Base-by-base conservation (phyloP, 1,284 basidiomycete species). In the Trametes versicolor region DNA sequence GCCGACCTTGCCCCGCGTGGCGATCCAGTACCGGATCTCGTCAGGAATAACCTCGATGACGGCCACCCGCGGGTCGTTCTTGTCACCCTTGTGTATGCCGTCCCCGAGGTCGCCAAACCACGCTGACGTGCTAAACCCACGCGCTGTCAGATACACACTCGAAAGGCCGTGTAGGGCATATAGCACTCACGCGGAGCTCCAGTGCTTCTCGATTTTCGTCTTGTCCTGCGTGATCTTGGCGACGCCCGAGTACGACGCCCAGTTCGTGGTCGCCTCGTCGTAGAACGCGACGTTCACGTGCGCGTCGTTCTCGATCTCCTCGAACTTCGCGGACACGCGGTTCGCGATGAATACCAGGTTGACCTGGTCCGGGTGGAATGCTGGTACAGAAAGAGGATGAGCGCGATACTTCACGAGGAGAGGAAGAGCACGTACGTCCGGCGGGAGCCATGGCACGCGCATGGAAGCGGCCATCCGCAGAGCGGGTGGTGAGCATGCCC, bases 41-140 rank as follows among this genome's bases (percentile, higher is more conserved):
- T 90, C 84, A 0, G 96, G 94, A 57, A 91, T 77, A 50, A 98
- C 88, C 75, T 96, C 88, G 70, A 98, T 92, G 45, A 95, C 75
- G 1, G 89, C 85, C 4, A 98, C 87, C 32, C 96, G 87, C 0
- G 95, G 94, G 70, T 98, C 96, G 63, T 86, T 82, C 60, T 85
- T 84, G 73, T 92, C 87, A 37, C 96, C 96, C 67, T 89, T 93
- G 77, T 96, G 94, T 19, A 92, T 80, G n/a, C 93, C 94, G 71
- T 97, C 96, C 53, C 90, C 89, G 66, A 96, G 82, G 75, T 97
- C 91, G 23, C 93, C 94, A 73, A 97, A 97, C 87, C 94, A 97
- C 0, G 91, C 92, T 13, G 88, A 79, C 49, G 86, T 81, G 4
- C 90, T 92, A 3, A 19, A 29, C 0, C 0, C 13, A 10, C 37